These are phyloP conservation scores for Helenozyma baotianmanensis DNA, from an alignment of 805 yeast species.

Conservation along the genomic window DNA sequence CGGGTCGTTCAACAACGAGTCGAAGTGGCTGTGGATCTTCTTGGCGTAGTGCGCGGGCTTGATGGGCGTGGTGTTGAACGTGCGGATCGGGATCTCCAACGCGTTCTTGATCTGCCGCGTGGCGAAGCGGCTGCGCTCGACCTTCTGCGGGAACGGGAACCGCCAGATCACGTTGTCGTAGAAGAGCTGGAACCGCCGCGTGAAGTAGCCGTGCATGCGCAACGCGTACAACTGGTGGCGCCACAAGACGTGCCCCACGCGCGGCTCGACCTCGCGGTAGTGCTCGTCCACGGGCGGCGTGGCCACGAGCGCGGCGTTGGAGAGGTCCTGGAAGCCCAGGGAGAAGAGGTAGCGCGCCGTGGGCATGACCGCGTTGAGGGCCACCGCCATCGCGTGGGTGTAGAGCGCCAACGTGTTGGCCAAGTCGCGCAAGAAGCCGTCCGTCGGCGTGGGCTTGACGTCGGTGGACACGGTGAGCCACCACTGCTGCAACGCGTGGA, in stretches of 20 bases:
- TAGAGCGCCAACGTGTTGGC: constrained; percentile 19
- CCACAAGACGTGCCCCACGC: constrained; percentile 12
- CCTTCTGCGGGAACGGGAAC: constrained; percentile 7
- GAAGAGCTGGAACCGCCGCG: constrained; percentile 17
- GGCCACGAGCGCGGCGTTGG: no score
- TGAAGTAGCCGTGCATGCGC: constrained; percentile 21
- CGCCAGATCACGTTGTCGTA: constrained; percentile 16
- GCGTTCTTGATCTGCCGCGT: constrained; percentile 13
- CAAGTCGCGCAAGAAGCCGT: constrained; percentile 10
- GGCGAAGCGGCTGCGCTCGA: constrained; percentile 11
- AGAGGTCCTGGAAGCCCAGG: constrained; percentile 12
- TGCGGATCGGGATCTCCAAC: constrained; percentile 4
- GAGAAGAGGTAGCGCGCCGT: constrained; percentile 19
- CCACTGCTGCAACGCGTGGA: constrained; percentile 19
- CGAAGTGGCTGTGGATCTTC: constrained; percentile 2
- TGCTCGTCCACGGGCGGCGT: constrained; percentile 13
- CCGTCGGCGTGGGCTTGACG: constrained; percentile 11
- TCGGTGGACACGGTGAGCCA: constrained; percentile 17
- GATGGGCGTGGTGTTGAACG: constrained; percentile 6
- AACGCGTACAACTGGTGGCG: constrained; percentile 23
- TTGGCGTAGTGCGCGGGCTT: constrained; percentile 12
- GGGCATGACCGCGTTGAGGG: constrained; percentile 22
- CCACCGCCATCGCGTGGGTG: constrained; percentile 18
- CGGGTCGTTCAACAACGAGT: neutral
- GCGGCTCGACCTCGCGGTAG: constrained; percentile 7